Conservation (phyloP, 176 grass and related monocot species). For the Carex pumila region DNA sequence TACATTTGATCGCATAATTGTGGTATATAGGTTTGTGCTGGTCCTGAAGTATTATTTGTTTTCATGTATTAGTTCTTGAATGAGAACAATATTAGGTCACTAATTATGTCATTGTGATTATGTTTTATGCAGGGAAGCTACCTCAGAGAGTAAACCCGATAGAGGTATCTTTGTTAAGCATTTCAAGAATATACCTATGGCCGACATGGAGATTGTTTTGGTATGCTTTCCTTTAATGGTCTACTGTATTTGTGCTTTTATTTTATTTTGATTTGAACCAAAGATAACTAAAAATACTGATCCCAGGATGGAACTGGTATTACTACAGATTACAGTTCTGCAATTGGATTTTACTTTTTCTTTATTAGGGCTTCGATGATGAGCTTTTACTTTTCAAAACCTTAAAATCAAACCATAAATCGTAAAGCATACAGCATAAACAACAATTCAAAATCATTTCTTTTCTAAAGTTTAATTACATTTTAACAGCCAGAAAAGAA, state of each 20-base stretch:
- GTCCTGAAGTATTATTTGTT: not conserved
- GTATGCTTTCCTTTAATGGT: slow-evolving; percentile 32
- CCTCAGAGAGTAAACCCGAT: slow-evolving; percentile 40
- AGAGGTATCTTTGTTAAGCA: slow-evolving; percentile 85
- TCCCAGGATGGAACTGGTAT: not conserved
- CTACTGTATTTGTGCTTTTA: not conserved
- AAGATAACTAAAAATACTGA: not conserved
- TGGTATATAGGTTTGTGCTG: slow-evolving; percentile 65
- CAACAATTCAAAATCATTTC: not conserved
- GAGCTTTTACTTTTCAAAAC: not conserved
- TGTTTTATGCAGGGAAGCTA: slow-evolving; percentile 40
- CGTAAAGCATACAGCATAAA: not conserved
- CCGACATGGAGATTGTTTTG: slow-evolving; percentile 95
- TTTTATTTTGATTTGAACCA: not conserved
- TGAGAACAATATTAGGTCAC: not conserved
- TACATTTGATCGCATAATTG: slow-evolving; percentile 94
- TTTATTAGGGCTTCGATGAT: not conserved
- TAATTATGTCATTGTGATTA: not conserved
- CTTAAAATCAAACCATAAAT: not conserved
- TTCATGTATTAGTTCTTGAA: not conserved
- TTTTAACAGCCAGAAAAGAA: slow-evolving; percentile 84
- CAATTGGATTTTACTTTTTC: not conserved
- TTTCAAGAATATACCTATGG: slow-evolving; percentile 94
- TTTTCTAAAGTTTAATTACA: not conserved
- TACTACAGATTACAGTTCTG: not conserved